These are phyloP conservation scores for Amanita pseudoporphyria DNA, from an alignment of 768 basidiomycete genomes.

Conservation along the genomic window DNA sequence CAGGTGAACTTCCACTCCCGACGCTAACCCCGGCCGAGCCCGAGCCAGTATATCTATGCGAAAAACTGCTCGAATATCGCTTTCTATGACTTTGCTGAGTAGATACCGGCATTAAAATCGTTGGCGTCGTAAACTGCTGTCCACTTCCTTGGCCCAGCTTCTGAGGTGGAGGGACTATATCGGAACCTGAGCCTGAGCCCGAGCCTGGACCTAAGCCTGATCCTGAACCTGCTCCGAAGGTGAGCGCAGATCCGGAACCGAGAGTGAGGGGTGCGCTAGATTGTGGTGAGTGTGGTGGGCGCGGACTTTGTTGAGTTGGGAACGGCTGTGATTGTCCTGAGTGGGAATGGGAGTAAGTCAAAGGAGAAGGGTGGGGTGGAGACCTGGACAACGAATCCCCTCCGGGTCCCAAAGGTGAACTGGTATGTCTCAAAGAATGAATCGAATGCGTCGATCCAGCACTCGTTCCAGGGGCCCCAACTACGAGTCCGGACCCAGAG, in stretches of 20 bases:
- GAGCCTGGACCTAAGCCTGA: background rate
- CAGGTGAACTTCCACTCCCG: slow-evolving; percentile 16
- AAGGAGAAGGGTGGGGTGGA: background rate
- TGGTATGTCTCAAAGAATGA: slow-evolving; percentile 1
- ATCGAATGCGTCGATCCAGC: slow-evolving; percentile 4
- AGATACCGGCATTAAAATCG: background rate
- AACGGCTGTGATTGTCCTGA: background rate
- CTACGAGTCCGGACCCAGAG: background rate
- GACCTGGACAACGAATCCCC: background rate
- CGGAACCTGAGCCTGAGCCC: background rate
- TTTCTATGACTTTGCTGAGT: slow-evolving; percentile 27
- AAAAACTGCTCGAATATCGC: slow-evolving; percentile 72
- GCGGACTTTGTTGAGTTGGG: background rate
- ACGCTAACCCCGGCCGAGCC: slow-evolving; percentile 23
- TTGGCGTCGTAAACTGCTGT: slow-evolving; percentile 1
- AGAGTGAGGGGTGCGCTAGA: too few relatives aligned
- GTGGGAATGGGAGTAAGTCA: background rate
- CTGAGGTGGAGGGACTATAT: background rate
- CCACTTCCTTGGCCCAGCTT: background rate
- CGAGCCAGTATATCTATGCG: slow-evolving; percentile 47
- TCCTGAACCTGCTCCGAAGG: slow-evolving; percentile 3
- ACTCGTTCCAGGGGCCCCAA: slow-evolving; percentile 4
- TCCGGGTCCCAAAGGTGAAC: background rate
- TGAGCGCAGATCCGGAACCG: slow-evolving; percentile 12
- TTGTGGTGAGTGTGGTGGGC: slow-evolving; percentile 23